These are phyloP conservation scores for Phytophthora foliorum DNA, from an alignment of 352 stramenopile genomes.

Conservation along the genomic window DNA sequence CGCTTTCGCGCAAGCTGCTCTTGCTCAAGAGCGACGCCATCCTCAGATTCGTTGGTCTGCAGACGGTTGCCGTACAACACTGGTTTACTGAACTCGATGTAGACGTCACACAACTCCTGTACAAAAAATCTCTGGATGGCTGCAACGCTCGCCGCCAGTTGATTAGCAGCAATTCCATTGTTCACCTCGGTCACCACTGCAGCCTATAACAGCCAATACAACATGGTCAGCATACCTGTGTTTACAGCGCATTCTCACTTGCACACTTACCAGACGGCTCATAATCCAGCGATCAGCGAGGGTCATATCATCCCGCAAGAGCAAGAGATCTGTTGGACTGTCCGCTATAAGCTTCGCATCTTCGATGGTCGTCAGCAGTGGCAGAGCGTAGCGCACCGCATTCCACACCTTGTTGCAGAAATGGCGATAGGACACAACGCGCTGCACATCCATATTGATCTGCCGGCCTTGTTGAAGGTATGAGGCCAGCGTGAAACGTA, in stretches of 20 bases:
- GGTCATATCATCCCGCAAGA: conserved; percentile 54
- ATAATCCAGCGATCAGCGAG: conserved; percentile 88
- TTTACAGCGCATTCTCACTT: not conserved
- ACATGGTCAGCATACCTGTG: conserved; percentile 10
- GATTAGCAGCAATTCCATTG: conserved; percentile 71
- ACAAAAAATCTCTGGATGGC: conserved; percentile 88
- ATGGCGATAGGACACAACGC: conserved; percentile 85
- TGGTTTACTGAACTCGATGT: conserved; percentile 90
- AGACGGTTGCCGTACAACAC: conserved; percentile 84
- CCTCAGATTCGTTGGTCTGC: conserved; percentile 12
- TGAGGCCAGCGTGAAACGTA: conserved; percentile 97
- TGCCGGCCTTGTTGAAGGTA: conserved; percentile 93
- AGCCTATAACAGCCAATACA: conserved; percentile 38
- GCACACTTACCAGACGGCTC: conserved; percentile 70
- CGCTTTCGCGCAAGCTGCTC: conserved; percentile 66
- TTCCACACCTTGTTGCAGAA: conserved; percentile 95
- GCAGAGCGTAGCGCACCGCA: conserved; percentile 79
- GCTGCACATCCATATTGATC: conserved; percentile 91
- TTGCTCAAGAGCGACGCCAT: conserved; percentile 26
- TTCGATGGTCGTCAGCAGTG: conserved; percentile 52
- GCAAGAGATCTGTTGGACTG: conserved; percentile 32
- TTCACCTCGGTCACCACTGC: conserved; percentile 70
- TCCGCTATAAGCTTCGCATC: not conserved
- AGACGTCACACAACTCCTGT: conserved; percentile 89
- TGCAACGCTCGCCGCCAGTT: conserved; percentile 71